Evolutionary conservation across 768 basidiomycete genomes (phyloP), one percentile per base, ranked within the genome.

Genomic region (Boletellus emodensis): DNA sequence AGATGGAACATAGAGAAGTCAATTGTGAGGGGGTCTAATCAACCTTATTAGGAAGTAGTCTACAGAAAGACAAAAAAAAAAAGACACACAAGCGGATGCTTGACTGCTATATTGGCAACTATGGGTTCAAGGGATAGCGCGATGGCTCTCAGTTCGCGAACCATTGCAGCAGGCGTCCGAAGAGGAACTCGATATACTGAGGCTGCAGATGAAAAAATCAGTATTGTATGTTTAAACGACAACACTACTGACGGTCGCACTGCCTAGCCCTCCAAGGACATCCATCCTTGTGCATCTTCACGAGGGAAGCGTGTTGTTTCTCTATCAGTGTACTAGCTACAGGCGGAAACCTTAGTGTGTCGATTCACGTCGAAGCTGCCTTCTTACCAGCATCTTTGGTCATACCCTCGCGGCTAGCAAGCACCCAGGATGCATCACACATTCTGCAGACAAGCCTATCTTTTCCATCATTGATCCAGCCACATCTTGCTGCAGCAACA

Each of bases 261-360:
- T 92, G 90, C 49, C 81, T 78, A 44, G 76, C 72, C 64, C 80
- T 87, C 90, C 90, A 93, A 3, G 90, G 90, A 61, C 90, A 93
- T 0, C 87, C 86, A 40, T 82, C 75, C 65, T 90, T 90, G 63
- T 93, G 90, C 61, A 77, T 76, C 4, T 80, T 78, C 1, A 90
- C 79, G 5, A 93, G 69, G 38, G 80, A 79, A 4, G 60, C 53
- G 13, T 78, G 78, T 63, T 92, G 90, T 58, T 85, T 90, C 64
- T 89, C 87, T 34, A 90, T 71, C 53, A 92, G 71, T 13, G 81
- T 65, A 61, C 80, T 83, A 36, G 84, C 90, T 88, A 58, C 13
- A 59, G 11, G 18, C 44, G 48, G 47, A 28, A 22, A 41, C 22
- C 15, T 67, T 18, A 67, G 64, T 51, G 38, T 38, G 14, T 41